Conservation (phyloP, 1,284 basidiomycete species). For the Malassezia sp. region DNA sequence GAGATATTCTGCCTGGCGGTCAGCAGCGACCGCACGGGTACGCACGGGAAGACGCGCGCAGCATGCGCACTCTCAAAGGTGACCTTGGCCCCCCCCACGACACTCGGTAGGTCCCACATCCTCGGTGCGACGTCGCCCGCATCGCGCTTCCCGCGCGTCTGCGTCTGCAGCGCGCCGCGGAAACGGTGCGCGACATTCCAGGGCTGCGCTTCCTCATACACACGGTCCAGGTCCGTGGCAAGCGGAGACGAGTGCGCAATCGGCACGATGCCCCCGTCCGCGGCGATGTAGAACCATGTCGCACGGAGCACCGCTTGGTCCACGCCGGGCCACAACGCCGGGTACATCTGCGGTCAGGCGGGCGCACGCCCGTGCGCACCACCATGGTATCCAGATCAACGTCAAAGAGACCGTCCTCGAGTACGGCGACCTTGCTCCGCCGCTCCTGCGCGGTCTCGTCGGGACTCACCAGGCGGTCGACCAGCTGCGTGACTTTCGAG, state of each 20-base stretch:
- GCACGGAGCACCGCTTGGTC: constrained; percentile 42
- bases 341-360: constrained; percentile 25
- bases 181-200: constrained; percentile 25
- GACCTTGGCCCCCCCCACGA: constrained; percentile 36
- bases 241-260: constrained; percentile 40
- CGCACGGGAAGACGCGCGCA: constrained; percentile 43
- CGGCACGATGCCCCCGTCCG: constrained; percentile 28
- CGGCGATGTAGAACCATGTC: constrained; percentile 47
- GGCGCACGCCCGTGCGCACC: not conserved
- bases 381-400: constrained; percentile 38
- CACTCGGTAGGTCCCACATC: constrained; percentile 28
- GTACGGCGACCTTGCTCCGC: constrained; percentile 27
- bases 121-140: constrained; percentile 24
- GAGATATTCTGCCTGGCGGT: constrained; percentile 20
- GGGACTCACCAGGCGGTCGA: constrained; percentile 26
- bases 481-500: constrained; percentile 4
- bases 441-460: constrained; percentile 29
- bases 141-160: constrained; percentile 12
- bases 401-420: constrained; percentile 43
- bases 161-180: constrained; percentile 8
- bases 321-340: constrained; percentile 47
- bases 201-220: constrained; percentile 44
- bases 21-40: not conserved
- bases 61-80: constrained; percentile 35
- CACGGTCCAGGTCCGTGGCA: constrained; percentile 42